Percentiles rank a stretch among this genome's conserved stretches.
Conservation (phyloP, 140 eudicot genomes). For the Senecio squalidus region DNA sequence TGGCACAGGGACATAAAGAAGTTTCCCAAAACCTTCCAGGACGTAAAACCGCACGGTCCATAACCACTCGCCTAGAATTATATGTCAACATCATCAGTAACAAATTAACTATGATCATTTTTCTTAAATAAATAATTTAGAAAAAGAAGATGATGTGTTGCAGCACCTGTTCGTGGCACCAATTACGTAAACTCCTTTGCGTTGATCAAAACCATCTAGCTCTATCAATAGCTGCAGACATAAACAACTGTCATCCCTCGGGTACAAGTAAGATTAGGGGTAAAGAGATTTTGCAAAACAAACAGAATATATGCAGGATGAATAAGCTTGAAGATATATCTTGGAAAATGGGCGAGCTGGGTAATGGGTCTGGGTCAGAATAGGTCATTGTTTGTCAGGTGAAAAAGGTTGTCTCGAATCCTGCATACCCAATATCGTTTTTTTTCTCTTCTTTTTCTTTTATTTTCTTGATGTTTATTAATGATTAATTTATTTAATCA, state of each 20-base stretch:
- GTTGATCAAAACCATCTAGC: slow-evolving; percentile 52
- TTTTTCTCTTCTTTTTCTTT: no score
- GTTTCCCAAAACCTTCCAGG: slow-evolving; percentile 40
- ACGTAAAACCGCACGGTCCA: not conserved
- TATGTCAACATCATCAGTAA: slow-evolving; percentile 2
- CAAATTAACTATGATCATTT: not conserved
- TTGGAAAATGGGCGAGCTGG: no score
- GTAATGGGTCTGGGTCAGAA: no score
- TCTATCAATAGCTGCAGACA: slow-evolving; percentile 58
- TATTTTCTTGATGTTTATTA: no score
- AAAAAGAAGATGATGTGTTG: not conserved
- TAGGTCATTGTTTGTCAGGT: no score
- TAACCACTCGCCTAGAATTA: slow-evolving; percentile 18
- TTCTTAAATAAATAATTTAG: not conserved
- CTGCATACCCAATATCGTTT: no score
- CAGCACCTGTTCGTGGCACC: slow-evolving; percentile 73
- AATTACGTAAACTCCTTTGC: slow-evolving; percentile 57
- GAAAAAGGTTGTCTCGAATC: no score
- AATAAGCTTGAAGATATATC: not conserved
- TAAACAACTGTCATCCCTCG: not conserved
- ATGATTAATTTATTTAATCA: no score
- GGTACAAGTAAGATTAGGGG: not conserved
- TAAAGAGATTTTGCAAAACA: not conserved
- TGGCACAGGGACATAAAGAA: slow-evolving; percentile 33
- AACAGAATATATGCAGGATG: not conserved